Evolutionary conservation across 768 basidiomycete genomes (phyloP).

Genomic region (Lyophyllum atratum): DNA sequence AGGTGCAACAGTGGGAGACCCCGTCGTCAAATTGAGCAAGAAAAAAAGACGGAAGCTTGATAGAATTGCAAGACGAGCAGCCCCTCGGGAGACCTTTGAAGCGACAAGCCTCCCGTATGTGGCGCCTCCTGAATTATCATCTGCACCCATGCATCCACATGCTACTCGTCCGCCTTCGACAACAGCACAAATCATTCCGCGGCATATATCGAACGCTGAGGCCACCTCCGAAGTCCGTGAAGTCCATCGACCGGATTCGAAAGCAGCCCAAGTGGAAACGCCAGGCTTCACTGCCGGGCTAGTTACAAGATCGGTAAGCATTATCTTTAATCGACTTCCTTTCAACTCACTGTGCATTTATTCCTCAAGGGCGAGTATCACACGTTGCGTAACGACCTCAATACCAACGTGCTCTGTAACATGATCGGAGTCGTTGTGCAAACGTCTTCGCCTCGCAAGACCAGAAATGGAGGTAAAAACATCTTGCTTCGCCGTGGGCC

Average conservation of each 20-base stretch:
- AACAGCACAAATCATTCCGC: not conserved
- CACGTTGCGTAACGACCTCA: slow-evolving; percentile 9
- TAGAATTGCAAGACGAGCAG: not conserved
- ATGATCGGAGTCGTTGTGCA: slow-evolving; percentile 26
- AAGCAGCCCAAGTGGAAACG: not conserved
- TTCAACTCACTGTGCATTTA: not conserved
- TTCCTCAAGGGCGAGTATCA: slow-evolving; percentile 18
- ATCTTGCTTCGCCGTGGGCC: not conserved
- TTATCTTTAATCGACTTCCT: not conserved
- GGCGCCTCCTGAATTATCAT: not conserved
- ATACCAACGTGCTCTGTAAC: slow-evolving; percentile 9
- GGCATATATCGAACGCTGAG: not conserved
- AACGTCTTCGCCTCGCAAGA: slow-evolving; percentile 14
- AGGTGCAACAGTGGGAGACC: not conserved
- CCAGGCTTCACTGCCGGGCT: not conserved
- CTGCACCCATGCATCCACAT: not conserved
- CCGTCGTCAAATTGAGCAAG: slow-evolving; percentile 1
- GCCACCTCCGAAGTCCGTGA: not conserved
- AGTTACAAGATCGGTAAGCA: not conserved
- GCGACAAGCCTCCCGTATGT: not conserved
- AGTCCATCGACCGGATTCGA: not conserved
- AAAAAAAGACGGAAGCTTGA: slow-evolving; percentile 1
- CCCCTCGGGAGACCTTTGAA: not conserved
- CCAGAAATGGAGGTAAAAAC: slow-evolving; percentile 25
- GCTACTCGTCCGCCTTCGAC: not conserved